Base-by-base conservation (phyloP, 2,329 filamentous ascomycete genomes). In the Xylaria sp. region DNA sequence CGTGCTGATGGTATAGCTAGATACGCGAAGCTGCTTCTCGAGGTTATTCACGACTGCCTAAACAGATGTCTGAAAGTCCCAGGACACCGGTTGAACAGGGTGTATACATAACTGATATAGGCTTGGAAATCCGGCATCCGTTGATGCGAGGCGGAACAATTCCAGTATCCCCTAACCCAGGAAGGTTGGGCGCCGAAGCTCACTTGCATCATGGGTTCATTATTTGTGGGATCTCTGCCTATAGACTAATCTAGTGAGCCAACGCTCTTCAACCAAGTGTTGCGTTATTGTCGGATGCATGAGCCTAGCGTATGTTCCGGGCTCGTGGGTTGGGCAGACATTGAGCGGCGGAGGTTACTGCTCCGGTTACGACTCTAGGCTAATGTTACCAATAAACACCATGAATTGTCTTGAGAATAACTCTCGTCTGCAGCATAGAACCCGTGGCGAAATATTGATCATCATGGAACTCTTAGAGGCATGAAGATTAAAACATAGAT, bases 281-380 rank as follows among this genome's bases (percentile, higher is more conserved):
- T 45, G 13, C 66, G 57, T 61, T 34, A 53, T 45, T 60, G 39
- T 45, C 46, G 62, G 55, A 18, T 56, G 30, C 56, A 12, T 18
- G 53, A 48, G 55, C 62, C 65, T 68, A 60, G 50, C 23, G 53
- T 50, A 53, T 57, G n/a, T 60, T 52, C 55, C 30, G 50, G 65
- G 65, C 61, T 59, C 63, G 69, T 72, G 72, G 69, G 70, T 71
- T 70, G 66, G 67, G 68, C 59, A 53, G 65, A 50, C 23, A 43
- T 5, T 9, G 53, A n/a, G 65, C 10, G 65, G 69, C 74, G 74
- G 74, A 76, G 70, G 68, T 69, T 72, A 57, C 53, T 46, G 62
- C 60, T 76, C 74, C 74, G 74, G 70, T 15, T 28, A 28, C 50
- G 3, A 45, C 25, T 43, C 45, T n/a, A n/a, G 28, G 23, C 30